phyloP scores from a whole-genome alignment of 2,329 filamentous ascomycete genomes.

The Aspergillus ochraceus region DNA sequence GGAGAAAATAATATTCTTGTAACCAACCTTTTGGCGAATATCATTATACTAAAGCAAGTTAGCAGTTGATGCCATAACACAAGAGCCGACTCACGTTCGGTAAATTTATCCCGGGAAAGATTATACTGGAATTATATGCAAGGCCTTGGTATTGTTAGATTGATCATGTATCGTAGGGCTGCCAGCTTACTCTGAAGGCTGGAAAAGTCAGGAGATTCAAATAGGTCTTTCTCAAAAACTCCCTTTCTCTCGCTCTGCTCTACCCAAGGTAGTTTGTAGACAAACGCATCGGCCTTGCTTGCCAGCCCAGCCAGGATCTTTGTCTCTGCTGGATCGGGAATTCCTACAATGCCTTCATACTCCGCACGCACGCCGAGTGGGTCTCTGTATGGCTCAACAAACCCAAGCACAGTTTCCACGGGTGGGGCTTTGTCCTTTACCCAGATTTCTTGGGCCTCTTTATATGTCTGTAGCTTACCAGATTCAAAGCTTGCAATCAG shows the following conservation, averaged over 20 bases:
- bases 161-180: background rate
- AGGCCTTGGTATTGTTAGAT: conserved; percentile 32
- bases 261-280: conserved; percentile 31
- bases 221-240: conserved; percentile 21
- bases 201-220: conserved; percentile 22
- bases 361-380: conserved; percentile 56
- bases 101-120: conserved; percentile 47
- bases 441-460: conserved; percentile 53
- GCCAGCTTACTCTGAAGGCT: conserved; percentile 14
- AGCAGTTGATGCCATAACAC: background rate
- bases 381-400: conserved; percentile 57
- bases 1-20: conserved; percentile 77
- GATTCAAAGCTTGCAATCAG: conserved; percentile 41
- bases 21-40: conserved; percentile 78
- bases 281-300: conserved; percentile 7
- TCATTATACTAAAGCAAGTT: conserved; percentile 58
- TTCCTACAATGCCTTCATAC: conserved; percentile 51
- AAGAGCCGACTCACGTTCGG: conserved; percentile 46
- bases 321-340: conserved; percentile 26
- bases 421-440: conserved; percentile 53
- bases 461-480: conserved; percentile 52
- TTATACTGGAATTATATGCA: conserved; percentile 46
- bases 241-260: conserved; percentile 41
- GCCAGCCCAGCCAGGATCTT: conserved; percentile 16
- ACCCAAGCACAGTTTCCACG: conserved; percentile 56